A percentile compares a stretch with the other conserved stretches of the same genome.
Evolutionary conservation across 768 basidiomycete species (phyloP).

Genomic region (Pleurotus tuoliensis): DNA sequence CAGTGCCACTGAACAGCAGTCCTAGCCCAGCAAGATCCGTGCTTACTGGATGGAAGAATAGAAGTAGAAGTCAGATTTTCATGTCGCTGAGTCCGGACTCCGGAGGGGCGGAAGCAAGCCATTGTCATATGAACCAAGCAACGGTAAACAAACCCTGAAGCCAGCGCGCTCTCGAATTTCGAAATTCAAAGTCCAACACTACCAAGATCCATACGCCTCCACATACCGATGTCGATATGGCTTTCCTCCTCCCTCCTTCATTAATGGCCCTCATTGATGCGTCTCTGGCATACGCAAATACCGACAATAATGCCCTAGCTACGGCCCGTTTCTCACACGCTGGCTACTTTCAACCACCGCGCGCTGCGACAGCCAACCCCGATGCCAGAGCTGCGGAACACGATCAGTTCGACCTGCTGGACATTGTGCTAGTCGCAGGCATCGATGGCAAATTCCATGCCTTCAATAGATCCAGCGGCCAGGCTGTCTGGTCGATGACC

Average conservation of each 20-base stretch:
- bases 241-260: constrained; percentile 3
- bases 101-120: too few species aligned
- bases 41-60: too few species aligned
- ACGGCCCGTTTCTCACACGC: neutral
- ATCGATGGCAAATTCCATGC: constrained; percentile 96
- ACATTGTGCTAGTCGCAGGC: constrained; percentile 86
- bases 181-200: too few species aligned
- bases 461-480: constrained; percentile 81
- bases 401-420: constrained; percentile 61
- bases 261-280: constrained; percentile 6
- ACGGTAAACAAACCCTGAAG: too few species aligned
- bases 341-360: neutral
- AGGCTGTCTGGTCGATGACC: constrained; percentile 85
- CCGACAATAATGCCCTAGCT: constrained; percentile 5
- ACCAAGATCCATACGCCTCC: too few species aligned
- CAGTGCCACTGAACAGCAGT: too few species aligned
- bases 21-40: too few species aligned
- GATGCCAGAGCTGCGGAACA: constrained; percentile 5
- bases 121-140: too few species aligned
- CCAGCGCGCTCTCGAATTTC: too few species aligned
- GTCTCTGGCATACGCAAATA: constrained; percentile 1
- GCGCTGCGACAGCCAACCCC: constrained; percentile 3
- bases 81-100: too few species aligned
- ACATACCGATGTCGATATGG: neutral
- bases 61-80: too few species aligned